Percentiles rank a stretch among this genome's conserved stretches.
These are phyloP conservation scores for Ascochyta clinopodiicola DNA, from an alignment of 2,329 filamentous ascomycete species.

Conservation along the genomic window DNA sequence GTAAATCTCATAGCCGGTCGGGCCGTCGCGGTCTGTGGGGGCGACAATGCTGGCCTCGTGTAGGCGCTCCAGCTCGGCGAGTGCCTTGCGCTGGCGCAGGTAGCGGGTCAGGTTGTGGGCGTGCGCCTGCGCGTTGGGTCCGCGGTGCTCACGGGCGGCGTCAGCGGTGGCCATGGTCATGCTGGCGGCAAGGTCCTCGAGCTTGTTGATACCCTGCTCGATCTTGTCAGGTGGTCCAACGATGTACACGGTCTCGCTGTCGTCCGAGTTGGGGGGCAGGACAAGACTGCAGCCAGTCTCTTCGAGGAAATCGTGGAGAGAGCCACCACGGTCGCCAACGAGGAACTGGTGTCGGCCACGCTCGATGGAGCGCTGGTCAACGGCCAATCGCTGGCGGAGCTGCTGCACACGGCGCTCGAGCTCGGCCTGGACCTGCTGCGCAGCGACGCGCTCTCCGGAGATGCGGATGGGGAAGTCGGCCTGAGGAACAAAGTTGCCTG, in stretches of 20 bases:
- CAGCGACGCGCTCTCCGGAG: constrained; percentile 81
- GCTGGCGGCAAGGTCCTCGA: constrained; percentile 85
- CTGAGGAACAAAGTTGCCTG: constrained; percentile 73
- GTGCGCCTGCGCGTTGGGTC: constrained; percentile 75
- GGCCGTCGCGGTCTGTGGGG: constrained; percentile 71
- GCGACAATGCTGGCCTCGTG: constrained; percentile 90
- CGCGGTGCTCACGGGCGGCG: constrained; percentile 78
- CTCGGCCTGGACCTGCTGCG: constrained; percentile 78
- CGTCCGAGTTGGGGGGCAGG: constrained; percentile 75
- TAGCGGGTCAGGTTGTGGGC: constrained; percentile 89
- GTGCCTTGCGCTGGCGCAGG: constrained; percentile 78
- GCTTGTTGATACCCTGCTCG: constrained; percentile 76
- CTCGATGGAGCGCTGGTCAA: constrained; percentile 82
- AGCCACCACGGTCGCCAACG: constrained; percentile 80
- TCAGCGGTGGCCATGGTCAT: constrained; percentile 88
- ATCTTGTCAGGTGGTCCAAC: constrained; percentile 80
- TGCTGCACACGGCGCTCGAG: constrained; percentile 81
- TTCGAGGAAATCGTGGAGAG: constrained; percentile 83
- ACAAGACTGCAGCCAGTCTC: constrained; percentile 92
- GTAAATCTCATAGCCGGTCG: constrained; percentile 86
- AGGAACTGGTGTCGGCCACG: constrained; percentile 94
- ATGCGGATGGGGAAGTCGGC: constrained; percentile 81
- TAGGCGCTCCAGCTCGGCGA: constrained; percentile 79
- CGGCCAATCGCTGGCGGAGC: constrained; percentile 75
- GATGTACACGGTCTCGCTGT: constrained; percentile 83